These are phyloP conservation scores for Monosporascus sp. DNA, from an alignment of 2,329 filamentous ascomycete species.

Conservation along the genomic window DNA sequence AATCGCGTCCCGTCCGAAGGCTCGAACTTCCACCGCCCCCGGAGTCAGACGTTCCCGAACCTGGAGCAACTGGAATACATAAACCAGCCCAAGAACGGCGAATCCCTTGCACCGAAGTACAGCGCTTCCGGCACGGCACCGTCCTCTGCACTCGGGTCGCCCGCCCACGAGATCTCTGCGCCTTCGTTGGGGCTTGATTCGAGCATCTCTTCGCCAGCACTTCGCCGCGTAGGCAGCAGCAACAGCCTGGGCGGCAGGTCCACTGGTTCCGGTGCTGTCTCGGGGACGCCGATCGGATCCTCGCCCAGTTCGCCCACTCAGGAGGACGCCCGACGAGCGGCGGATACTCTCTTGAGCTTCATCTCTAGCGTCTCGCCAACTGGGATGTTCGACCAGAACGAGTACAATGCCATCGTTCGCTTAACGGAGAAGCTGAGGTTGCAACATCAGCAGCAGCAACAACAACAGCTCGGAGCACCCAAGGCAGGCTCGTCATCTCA, in stretches of 20 bases:
- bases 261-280: conserved; percentile 27
- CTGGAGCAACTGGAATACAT: conserved; percentile 56
- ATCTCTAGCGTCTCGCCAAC: conserved; percentile 64
- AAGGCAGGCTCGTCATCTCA: conserved; percentile 24
- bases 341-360: conserved; percentile 77
- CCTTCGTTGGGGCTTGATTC: conserved; percentile 40
- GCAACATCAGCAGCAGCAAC: conserved; percentile 41
- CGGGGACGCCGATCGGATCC: conserved; percentile 42
- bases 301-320: conserved; percentile 66
- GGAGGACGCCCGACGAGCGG: conserved; percentile 77
- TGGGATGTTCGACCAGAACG: conserved; percentile 68
- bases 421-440: conserved; percentile 82
- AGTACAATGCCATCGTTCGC: conserved; percentile 72
- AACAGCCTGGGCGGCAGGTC: conserved; percentile 39
- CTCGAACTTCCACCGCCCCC: conserved; percentile 64
- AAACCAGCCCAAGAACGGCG: conserved; percentile 36
- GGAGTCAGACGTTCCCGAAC: conserved; percentile 82
- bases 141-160: conserved; percentile 48
- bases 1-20: conserved; percentile 29
- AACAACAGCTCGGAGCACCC: conserved; percentile 16
- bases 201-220: conserved; percentile 37
- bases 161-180: conserved; percentile 40
- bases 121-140: conserved; percentile 41
- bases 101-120: conserved; percentile 47
- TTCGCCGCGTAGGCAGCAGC: conserved; percentile 49